Conservation (phyloP, 768 basidiomycete genomes). For the Rhizopogon sp. region DNA sequence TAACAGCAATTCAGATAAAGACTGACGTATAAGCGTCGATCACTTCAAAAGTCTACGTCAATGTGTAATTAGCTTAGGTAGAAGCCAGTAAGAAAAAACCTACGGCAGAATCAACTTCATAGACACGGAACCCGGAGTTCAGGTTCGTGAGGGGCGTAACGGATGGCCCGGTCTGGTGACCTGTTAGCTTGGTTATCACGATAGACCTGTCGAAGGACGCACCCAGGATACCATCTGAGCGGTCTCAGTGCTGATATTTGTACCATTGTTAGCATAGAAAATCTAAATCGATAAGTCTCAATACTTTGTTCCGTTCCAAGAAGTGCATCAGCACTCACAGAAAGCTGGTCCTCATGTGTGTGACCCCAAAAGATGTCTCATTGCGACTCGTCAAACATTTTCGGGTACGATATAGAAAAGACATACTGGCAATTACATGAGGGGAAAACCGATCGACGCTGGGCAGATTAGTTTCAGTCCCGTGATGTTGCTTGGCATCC, state of each 20-base stretch:
- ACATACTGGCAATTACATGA: slow-evolving; percentile 70
- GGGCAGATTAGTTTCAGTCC: slow-evolving; percentile 1
- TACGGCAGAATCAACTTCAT: slow-evolving; percentile 50
- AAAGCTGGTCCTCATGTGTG: slow-evolving; percentile 69
- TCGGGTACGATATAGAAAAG: slow-evolving; percentile 3
- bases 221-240: slow-evolving; percentile 55
- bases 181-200: slow-evolving; percentile 4
- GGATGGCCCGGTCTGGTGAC: slow-evolving; percentile 57
- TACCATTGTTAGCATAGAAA: slow-evolving; percentile 70
- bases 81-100: slow-evolving; percentile 13
- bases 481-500: not conserved
- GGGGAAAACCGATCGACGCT: slow-evolving; percentile 77
- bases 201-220: slow-evolving; percentile 10
- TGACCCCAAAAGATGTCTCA: slow-evolving; percentile 76
- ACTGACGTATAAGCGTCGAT: slow-evolving; percentile 73
- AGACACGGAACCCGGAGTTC: slow-evolving; percentile 64
- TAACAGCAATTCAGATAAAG: not conserved
- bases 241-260: slow-evolving; percentile 47
- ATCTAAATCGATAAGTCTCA: slow-evolving; percentile 35
- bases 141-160: slow-evolving; percentile 66
- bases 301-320: not conserved
- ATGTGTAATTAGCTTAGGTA: not conserved
- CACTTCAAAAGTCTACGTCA: slow-evolving; percentile 67
- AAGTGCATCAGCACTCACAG: slow-evolving; percentile 33
- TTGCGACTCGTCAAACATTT: slow-evolving; percentile 7